These are phyloP conservation scores for Scytalidium sp. DNA, from an alignment of 2,329 filamentous ascomycete species.

Conservation along the genomic window DNA sequence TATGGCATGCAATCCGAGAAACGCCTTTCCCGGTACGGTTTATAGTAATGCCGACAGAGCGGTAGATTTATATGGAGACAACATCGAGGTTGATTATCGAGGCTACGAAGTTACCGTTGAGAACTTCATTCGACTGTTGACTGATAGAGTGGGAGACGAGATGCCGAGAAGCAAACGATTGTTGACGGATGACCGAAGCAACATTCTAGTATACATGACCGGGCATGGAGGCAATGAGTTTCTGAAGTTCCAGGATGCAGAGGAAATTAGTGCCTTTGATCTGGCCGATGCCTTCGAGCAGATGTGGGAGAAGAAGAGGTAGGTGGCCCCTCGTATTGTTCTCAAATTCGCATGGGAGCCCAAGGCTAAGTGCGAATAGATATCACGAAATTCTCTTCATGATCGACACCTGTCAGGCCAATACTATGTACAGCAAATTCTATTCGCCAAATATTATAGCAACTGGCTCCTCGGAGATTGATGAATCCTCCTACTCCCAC, in stretches of 20 bases:
- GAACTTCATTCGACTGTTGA: slow-evolving; percentile 94
- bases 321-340: slow-evolving; percentile 13
- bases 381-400: slow-evolving; percentile 99
- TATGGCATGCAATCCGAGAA: slow-evolving; percentile 98
- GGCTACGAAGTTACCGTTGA: slow-evolving; percentile 99
- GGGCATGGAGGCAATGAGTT: slow-evolving; percentile 98
- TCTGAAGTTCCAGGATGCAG: slow-evolving; percentile 95
- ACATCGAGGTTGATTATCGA: slow-evolving; percentile 97
- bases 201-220: slow-evolving; percentile 99
- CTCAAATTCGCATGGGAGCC: neutral
- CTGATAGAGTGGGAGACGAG: slow-evolving; percentile 89
- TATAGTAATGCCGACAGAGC: slow-evolving; percentile 98
- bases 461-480: slow-evolving; percentile 92
- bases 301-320: slow-evolving; percentile 99
- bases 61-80: slow-evolving; percentile 95
- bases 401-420: slow-evolving; percentile 99
- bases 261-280: slow-evolving; percentile 96
- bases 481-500: slow-evolving; percentile 95
- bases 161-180: slow-evolving; percentile 93
- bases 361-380: slow-evolving; percentile 35
- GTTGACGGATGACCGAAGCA: slow-evolving; percentile 91
- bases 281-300: slow-evolving; percentile 96
- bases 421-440: slow-evolving; percentile 98
- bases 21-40: slow-evolving; percentile 94
- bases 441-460: slow-evolving; percentile 98